phyloP scores from a whole-genome alignment of 2,329 filamentous ascomycete species.

The Colletotrichum sp. region DNA sequence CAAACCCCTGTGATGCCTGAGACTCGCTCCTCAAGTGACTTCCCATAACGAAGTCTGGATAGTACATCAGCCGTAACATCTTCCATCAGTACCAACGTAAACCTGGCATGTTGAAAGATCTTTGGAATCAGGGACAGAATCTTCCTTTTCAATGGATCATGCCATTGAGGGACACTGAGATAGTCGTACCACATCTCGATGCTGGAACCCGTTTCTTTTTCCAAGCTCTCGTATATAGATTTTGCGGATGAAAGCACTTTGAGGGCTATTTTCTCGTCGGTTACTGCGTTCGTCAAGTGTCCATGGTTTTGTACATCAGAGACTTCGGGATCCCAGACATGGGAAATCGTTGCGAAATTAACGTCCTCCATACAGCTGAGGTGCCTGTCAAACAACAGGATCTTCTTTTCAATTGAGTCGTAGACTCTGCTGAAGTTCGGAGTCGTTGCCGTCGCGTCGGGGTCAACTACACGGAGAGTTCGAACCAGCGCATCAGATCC shows the following conservation, averaged over 20 bases:
- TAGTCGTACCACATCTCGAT: neutral
- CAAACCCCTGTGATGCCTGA: neutral
- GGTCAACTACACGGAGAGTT: neutral
- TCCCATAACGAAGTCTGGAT: neutral
- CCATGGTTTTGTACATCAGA: neutral
- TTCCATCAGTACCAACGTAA: neutral
- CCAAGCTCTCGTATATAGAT: neutral
- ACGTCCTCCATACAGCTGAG: neutral
- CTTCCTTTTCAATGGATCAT: neutral
- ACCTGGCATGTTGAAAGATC: fast-evolving
- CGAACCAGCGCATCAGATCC: neutral
- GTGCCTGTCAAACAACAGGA: neutral
- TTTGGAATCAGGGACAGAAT: neutral
- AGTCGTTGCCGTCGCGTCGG: fast-evolving
- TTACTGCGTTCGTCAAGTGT: neutral
- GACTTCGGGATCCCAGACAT: neutral
- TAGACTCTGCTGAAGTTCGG: neutral
- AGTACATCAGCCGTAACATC: neutral
- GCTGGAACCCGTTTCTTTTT: neutral
- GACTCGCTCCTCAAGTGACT: neutral
- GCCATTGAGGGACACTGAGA: neutral
- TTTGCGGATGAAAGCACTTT: neutral
- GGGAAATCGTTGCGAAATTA: neutral
- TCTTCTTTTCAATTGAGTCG: neutral
- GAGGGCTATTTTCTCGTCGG: neutral